These are phyloP conservation scores for Phytophthora cryptogea DNA, from an alignment of 352 stramenopile species.

Conservation along the genomic window DNA sequence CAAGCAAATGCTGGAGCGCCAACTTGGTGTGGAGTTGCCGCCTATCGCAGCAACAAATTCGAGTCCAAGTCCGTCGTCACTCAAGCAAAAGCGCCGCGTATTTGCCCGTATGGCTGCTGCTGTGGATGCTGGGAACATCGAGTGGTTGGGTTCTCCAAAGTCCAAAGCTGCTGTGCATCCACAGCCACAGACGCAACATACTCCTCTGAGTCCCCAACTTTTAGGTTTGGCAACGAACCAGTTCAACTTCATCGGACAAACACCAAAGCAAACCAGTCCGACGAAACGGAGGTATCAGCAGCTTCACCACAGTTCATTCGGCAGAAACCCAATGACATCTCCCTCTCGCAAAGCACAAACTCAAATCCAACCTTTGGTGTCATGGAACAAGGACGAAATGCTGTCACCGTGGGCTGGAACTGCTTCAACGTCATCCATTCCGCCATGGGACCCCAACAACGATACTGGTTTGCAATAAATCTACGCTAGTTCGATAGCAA, in stretches of 20 bases:
- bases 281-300: conserved; percentile 23
- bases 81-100: conserved; percentile 54
- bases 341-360: conserved; percentile 13
- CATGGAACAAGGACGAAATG: conserved; percentile 14
- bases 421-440: conserved; percentile 19
- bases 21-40: conserved; percentile 63
- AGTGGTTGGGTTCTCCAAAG: conserved; percentile 13
- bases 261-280: conserved; percentile 17
- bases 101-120: conserved; percentile 43
- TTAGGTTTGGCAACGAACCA: conserved; percentile 46
- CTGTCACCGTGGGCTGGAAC: conserved; percentile 19
- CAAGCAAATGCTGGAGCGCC: conserved; percentile 44
- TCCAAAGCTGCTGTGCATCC: conserved; percentile 4
- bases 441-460: conserved; percentile 2
- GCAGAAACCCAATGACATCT: conserved; percentile 1
- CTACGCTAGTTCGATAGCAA: not conserved
- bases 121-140: conserved; percentile 25
- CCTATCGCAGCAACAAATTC: conserved; percentile 33
- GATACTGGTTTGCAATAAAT: not conserved
- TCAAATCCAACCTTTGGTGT: conserved; percentile 11
- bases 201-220: conserved; percentile 27
- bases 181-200: conserved; percentile 4
- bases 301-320: conserved; percentile 14
- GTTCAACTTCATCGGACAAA: conserved; percentile 44
- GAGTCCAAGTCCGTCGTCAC: conserved; percentile 32